These are phyloP conservation scores for Aspergillus chevalieri DNA, from an alignment of 2,329 filamentous ascomycete genomes.

Conservation along the genomic window DNA sequence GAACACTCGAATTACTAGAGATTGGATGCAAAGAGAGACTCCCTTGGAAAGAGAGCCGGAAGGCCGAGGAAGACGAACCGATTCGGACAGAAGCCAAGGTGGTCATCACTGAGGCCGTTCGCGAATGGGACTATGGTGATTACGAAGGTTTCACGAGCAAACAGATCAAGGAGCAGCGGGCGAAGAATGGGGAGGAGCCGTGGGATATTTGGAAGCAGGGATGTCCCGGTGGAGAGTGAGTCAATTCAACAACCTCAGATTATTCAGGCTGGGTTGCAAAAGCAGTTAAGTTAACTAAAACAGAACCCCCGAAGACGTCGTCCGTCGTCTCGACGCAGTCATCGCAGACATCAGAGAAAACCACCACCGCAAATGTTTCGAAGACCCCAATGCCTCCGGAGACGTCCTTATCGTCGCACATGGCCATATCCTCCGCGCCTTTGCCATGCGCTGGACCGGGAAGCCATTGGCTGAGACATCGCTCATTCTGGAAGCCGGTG, in stretches of 20 bases:
- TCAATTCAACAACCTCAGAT: slow-evolving; percentile 12
- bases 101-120: slow-evolving; percentile 64
- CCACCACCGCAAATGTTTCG: slow-evolving; percentile 59
- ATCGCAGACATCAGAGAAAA: slow-evolving; percentile 67
- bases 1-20: slow-evolving; percentile 82
- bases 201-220: slow-evolving; percentile 93
- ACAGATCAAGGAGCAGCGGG: slow-evolving; percentile 58
- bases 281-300: background rate
- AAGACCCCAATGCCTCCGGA: slow-evolving; percentile 46
- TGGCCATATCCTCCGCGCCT: slow-evolving; percentile 80
- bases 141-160: slow-evolving; percentile 75
- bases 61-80: slow-evolving; percentile 26
- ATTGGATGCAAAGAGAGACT: slow-evolving; percentile 63
- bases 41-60: slow-evolving; percentile 56
- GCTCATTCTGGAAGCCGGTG: slow-evolving; percentile 83
- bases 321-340: slow-evolving; percentile 64
- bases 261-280: background rate
- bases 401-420: slow-evolving; percentile 81
- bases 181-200: slow-evolving; percentile 50
- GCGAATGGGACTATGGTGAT: slow-evolving; percentile 82
- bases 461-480: slow-evolving; percentile 68
- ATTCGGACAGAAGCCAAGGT: slow-evolving; percentile 55
- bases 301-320: slow-evolving; percentile 67
- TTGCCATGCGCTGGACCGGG: slow-evolving; percentile 79
- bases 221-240: slow-evolving; percentile 76